phyloP scores from a whole-genome alignment of 2,329 filamentous ascomycete genomes.

The Diplodia sapinea region DNA sequence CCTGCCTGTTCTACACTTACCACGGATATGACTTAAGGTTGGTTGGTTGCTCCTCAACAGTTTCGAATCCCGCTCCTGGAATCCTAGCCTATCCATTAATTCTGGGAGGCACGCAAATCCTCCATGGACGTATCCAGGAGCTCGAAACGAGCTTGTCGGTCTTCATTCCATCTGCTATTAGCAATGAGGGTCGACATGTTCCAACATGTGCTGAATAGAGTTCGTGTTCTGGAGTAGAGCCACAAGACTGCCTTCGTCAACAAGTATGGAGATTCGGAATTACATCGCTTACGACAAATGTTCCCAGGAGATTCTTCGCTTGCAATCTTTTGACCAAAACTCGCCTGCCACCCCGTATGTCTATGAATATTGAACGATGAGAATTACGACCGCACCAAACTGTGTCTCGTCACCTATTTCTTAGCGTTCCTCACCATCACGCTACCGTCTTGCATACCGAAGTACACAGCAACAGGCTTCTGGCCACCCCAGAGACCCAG shows the following conservation, averaged over 20 bases:
- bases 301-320: not conserved
- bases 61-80: not conserved
- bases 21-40: not conserved
- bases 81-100: not conserved
- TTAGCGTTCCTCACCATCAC: conserved; percentile 44
- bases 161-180: not conserved
- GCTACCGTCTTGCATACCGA: conserved; percentile 75
- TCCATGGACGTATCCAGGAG: not conserved
- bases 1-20: not conserved
- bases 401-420: not conserved
- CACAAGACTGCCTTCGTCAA: conserved; percentile 7
- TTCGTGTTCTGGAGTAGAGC: not conserved
- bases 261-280: conserved; percentile 4
- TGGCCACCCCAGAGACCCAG: conserved; percentile 66
- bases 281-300: not conserved
- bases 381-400: not conserved
- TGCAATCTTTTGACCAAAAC: not conserved
- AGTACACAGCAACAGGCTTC: conserved; percentile 93
- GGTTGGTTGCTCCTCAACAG: not conserved
- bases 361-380: not conserved
- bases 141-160: not conserved
- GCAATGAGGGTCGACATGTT: not conserved
- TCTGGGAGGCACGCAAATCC: not conserved
- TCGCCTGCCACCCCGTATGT: not conserved
- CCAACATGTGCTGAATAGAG: not conserved